Evolutionary conservation across 805 yeast species (phyloP).

Genomic region (Blastobotrys attinorum): DNA sequence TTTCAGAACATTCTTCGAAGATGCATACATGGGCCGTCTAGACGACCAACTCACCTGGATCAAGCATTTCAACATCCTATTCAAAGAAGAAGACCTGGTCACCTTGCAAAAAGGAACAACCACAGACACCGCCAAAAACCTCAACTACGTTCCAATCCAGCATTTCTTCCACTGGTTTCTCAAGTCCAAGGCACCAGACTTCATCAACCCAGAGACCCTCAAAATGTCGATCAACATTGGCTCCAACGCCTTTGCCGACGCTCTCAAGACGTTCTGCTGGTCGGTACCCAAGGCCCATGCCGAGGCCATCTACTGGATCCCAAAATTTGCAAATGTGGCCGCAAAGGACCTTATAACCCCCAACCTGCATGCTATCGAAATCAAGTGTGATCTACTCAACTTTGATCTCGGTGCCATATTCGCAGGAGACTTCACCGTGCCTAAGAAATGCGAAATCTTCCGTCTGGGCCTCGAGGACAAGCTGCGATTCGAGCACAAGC

Average conservation of each 20-base stretch:
- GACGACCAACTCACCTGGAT: background rate
- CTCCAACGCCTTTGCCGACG: background rate
- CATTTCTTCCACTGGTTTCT: background rate
- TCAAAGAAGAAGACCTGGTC: background rate
- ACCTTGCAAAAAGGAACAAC: background rate
- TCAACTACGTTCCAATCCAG: slow-evolving; percentile 1
- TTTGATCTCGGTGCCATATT: background rate
- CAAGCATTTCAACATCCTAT: background rate
- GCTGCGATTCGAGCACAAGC: background rate
- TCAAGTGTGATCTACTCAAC: background rate
- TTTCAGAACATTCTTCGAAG: background rate
- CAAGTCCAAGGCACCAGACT: background rate
- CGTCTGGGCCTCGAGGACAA: background rate
- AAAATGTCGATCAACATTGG: background rate
- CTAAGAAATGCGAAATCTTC: background rate
- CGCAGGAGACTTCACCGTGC: background rate
- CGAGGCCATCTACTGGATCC: background rate
- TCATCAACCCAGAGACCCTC: background rate
- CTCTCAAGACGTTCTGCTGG: background rate
- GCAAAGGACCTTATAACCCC: background rate
- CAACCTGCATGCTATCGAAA: background rate
- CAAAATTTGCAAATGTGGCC: background rate
- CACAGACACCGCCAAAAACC: background rate
- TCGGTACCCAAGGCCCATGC: background rate
- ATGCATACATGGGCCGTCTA: background rate